Base-by-base conservation (phyloP, 345 rosid genomes). In the Mallotus nudiflorus region DNA sequence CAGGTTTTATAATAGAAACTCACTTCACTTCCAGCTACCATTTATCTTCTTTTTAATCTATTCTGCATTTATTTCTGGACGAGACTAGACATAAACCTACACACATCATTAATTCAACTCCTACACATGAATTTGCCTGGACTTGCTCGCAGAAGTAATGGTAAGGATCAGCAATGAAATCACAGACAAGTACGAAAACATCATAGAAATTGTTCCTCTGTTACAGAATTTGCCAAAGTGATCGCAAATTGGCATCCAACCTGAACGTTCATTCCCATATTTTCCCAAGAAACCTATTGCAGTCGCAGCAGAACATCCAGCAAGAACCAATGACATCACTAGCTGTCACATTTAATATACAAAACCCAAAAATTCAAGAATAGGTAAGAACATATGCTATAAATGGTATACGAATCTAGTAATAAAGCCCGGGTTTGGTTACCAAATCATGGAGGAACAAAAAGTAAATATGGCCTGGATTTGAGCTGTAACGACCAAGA, bases 231-330 rank as follows among this genome's bases (percentile, higher is more conserved):
- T 73, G n/a, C 39, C 60, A 0, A 89, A 73, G 15, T 80, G 70
- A 37, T 65, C 74, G 35, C 97, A 89, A 1, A 93, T 85, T 31
- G 88, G 77, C 76, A 73, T 42, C 98, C 98, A 93, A 3, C 96
- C 94, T 1, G 85, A 77, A 31, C 80, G 86, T 28, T 14, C 52
- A 66, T 88, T 86, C 9, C 94, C 97, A 39, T 84, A 73, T 67
- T 74, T 83, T 3, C 85, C 94, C 48, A 84, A 22, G 31, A 66
- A 66, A 5, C 96, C 96, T 10, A 85, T 79, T 10, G 87, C 74
- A 1, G 85, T 83, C 3, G 86, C 85, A 0, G 92, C 92, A 12
- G 89, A 88, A 44, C 71, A 73, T 25, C 87, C 88, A 0, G 89
- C 83, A 31, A 87, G 70, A 44, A 77, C 74, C 74, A 91, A 56